A percentile compares a stretch with the other conserved stretches of the same genome.
Conservation (phyloP, 352 stramenopile genomes). For the Saprolegnia parasitica region DNA sequence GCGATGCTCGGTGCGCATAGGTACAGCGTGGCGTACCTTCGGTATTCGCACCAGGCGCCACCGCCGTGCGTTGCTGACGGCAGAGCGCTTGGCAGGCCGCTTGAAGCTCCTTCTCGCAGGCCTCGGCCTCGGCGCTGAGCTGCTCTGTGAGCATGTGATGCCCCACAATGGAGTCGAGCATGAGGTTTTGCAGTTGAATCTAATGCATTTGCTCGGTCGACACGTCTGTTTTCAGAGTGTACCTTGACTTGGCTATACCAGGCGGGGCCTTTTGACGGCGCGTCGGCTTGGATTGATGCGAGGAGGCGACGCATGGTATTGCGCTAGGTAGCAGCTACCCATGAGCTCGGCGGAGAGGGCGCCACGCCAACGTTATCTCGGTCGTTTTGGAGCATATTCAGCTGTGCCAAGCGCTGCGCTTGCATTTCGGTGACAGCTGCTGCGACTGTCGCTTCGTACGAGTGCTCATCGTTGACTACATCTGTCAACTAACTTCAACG, state of each 20-base stretch:
- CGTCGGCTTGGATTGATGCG: not conserved
- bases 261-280: not conserved
- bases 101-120: constrained; percentile 29
- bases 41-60: not conserved
- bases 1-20: too few species aligned
- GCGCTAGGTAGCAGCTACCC: not conserved
- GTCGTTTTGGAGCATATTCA: constrained; percentile 1
- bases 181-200: constrained; percentile 41
- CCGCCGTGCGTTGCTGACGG: not conserved
- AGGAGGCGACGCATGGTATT: constrained; percentile 22
- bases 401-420: not conserved
- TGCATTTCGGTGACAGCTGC: constrained; percentile 3
- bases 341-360: too few species aligned
- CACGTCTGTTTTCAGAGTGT: not conserved
- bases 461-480: not conserved
- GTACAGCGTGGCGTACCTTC: not conserved
- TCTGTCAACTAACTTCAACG: too few species aligned
- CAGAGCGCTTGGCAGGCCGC: constrained; percentile 30
- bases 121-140: constrained; percentile 46
- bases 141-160: constrained; percentile 59
- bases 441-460: not conserved
- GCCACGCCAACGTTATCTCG: not conserved
- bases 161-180: constrained; percentile 68
- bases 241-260: constrained; percentile 25
- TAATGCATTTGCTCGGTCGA: constrained; percentile 16